Conservation (phyloP, 2,329 filamentous ascomycete genomes). For the Biscogniauxia marginata region DNA sequence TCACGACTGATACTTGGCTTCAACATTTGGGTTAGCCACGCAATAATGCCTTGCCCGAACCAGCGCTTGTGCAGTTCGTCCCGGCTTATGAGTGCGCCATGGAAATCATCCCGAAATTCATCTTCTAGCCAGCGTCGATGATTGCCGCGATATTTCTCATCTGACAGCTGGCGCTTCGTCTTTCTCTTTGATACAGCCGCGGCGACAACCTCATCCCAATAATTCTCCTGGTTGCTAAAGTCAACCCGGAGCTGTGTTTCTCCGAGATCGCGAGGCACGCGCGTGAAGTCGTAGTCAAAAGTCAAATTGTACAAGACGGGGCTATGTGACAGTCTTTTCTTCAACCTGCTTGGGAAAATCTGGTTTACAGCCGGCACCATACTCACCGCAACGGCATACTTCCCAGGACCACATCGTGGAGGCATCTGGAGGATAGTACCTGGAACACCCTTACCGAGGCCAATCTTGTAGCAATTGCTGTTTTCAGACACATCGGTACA, state of each 20-base stretch:
- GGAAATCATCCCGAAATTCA: slow-evolving; percentile 35
- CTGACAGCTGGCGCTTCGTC: slow-evolving; percentile 30
- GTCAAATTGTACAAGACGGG: slow-evolving; percentile 36
- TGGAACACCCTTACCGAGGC: slow-evolving; percentile 34
- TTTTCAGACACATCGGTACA: slow-evolving; percentile 35
- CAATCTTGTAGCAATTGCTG: slow-evolving; percentile 40
- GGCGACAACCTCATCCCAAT: slow-evolving; percentile 36
- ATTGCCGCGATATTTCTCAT: slow-evolving; percentile 30
- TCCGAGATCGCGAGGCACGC: slow-evolving; percentile 32
- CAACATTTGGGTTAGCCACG: slow-evolving; percentile 16
- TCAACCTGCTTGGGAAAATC: slow-evolving; percentile 23
- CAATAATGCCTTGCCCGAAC: slow-evolving; percentile 14
- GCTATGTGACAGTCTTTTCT: neutral
- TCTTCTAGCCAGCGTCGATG: slow-evolving; percentile 39
- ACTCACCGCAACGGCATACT: slow-evolving; percentile 38
- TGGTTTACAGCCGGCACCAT: slow-evolving; percentile 27
- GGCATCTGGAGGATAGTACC: slow-evolving; percentile 44
- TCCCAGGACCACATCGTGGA: slow-evolving; percentile 36
- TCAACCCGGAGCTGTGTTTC: slow-evolving; percentile 39
- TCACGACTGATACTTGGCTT: slow-evolving; percentile 26
- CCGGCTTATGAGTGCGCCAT: slow-evolving; percentile 24
- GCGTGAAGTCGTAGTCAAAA: slow-evolving; percentile 40
- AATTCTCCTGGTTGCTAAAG: slow-evolving; percentile 36
- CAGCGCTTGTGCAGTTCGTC: slow-evolving; percentile 36
- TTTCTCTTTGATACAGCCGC: slow-evolving; percentile 23